A percentile compares a stretch with the other conserved stretches of the same genome.
Conservation (phyloP, 2,329 filamentous ascomycete species). For the Microdochium trichocladiopsis region DNA sequence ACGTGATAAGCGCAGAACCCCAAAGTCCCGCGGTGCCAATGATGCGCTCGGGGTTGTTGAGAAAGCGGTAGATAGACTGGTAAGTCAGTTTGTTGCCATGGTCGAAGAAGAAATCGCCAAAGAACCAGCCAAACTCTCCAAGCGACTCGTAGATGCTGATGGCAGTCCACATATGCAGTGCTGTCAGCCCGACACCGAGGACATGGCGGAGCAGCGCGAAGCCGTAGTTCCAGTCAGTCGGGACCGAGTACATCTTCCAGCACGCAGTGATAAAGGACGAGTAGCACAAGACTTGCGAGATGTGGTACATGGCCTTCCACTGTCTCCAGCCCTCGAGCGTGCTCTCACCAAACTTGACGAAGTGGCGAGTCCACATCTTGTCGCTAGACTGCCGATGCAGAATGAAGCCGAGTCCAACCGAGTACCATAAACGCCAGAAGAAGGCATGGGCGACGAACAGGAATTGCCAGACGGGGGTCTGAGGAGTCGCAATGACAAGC, state of each 20-base stretch:
- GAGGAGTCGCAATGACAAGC: slow-evolving; percentile 69
- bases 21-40: slow-evolving; percentile 92
- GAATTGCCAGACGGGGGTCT: slow-evolving; percentile 66
- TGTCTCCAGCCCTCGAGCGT: slow-evolving; percentile 91
- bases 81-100: slow-evolving; percentile 85
- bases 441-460: slow-evolving; percentile 77
- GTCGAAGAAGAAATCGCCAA: slow-evolving; percentile 97
- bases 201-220: slow-evolving; percentile 82
- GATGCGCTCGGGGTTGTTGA: slow-evolving; percentile 95
- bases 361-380: slow-evolving; percentile 96
- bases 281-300: slow-evolving; percentile 87
- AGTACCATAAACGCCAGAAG: slow-evolving; percentile 86
- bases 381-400: slow-evolving; percentile 79
- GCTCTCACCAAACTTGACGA: slow-evolving; percentile 91
- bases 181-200: slow-evolving; percentile 70
- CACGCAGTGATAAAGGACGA: slow-evolving; percentile 82
- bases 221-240: slow-evolving; percentile 81
- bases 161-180: slow-evolving; percentile 87
- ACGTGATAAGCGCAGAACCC: slow-evolving; percentile 90
- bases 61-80: slow-evolving; percentile 92
- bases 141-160: slow-evolving; percentile 91
- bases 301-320: slow-evolving; percentile 93
- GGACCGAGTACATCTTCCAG: slow-evolving; percentile 94
- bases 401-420: slow-evolving; percentile 77
- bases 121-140: slow-evolving; percentile 98